These are phyloP conservation scores for Metschnikowia chrysomelidarum DNA, from an alignment of 805 yeast species.

Conservation along the genomic window DNA sequence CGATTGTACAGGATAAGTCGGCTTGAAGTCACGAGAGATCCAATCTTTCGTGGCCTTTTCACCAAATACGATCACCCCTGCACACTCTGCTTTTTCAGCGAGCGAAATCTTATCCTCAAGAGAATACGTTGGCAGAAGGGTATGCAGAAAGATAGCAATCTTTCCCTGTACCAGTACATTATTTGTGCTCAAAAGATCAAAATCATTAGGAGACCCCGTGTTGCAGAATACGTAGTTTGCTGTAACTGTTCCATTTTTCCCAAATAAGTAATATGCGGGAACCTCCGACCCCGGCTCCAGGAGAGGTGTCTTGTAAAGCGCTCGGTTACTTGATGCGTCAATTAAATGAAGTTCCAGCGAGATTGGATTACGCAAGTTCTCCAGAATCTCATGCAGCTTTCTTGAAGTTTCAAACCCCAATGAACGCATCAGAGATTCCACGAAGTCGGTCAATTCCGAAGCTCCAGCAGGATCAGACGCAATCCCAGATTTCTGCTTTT, in stretches of 20 bases:
- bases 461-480: slow-evolving; percentile 24
- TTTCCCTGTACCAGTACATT: slow-evolving; percentile 22
- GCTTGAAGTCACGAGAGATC: slow-evolving; percentile 15
- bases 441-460: slow-evolving; percentile 23
- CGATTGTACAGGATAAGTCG: slow-evolving; percentile 4
- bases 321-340: slow-evolving; percentile 21
- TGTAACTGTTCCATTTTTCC: slow-evolving; percentile 25
- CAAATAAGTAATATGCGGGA: slow-evolving; percentile 31
- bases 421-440: slow-evolving; percentile 26
- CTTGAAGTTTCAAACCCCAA: slow-evolving; percentile 26
- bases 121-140: slow-evolving; percentile 3
- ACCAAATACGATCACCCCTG: slow-evolving; percentile 17
- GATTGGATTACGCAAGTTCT: slow-evolving; percentile 21
- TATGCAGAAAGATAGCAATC: slow-evolving; percentile 29
- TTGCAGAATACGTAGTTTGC: slow-evolving; percentile 30
- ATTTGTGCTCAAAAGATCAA: slow-evolving; percentile 19
- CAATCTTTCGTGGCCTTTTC: slow-evolving; percentile 9
- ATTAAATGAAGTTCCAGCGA: slow-evolving; percentile 26
- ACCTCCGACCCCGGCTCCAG: slow-evolving; percentile 26
- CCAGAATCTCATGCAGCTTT: slow-evolving; percentile 14
- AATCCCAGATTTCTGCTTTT: slow-evolving; percentile 21
- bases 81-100: slow-evolving; percentile 15
- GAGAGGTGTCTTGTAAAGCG: slow-evolving; percentile 27
- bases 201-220: slow-evolving; percentile 32
- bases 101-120: slow-evolving; percentile 14